These are phyloP conservation scores for Gaertneriomyces sp. DNA, from an alignment of 192 early-diverging fungal genomes.

Conservation along the genomic window DNA sequence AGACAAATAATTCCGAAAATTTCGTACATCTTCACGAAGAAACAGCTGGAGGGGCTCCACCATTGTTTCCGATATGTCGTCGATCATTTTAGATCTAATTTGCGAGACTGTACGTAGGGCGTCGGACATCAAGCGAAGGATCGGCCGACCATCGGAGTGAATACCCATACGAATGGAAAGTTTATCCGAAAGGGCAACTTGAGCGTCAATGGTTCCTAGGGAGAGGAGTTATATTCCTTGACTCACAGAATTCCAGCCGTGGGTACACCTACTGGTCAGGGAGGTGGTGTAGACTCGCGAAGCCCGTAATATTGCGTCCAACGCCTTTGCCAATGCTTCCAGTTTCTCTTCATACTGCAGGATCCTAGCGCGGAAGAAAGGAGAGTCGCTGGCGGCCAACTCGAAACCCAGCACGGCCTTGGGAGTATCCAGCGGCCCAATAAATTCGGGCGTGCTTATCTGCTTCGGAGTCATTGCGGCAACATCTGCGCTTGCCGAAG, in stretches of 20 bases:
- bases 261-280: background rate
- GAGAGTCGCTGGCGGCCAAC: conserved; percentile 13
- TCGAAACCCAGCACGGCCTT: background rate
- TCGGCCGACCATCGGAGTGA: background rate
- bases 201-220: background rate
- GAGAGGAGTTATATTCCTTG: background rate
- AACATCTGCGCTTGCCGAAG: too few relatives aligned
- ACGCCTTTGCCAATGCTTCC: conserved; percentile 10
- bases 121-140: conserved; percentile 11
- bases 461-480: too few relatives aligned
- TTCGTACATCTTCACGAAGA: conserved; percentile 59
- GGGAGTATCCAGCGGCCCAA: too few relatives aligned
- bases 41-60: conserved; percentile 56
- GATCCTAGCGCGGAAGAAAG: conserved; percentile 13
- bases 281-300: conserved; percentile 3
- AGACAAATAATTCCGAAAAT: conserved; percentile 53
- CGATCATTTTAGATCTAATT: conserved; percentile 31
- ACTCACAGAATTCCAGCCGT: background rate
- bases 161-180: background rate
- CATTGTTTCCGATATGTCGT: conserved; percentile 57
- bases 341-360: conserved; percentile 13
- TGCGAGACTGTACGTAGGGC: conserved; percentile 27
- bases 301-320: background rate
- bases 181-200: background rate
- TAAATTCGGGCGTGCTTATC: too few relatives aligned